These are phyloP conservation scores for Solanum clarkiae DNA, from an alignment of 257 asterid genomes.

Conservation along the genomic window DNA sequence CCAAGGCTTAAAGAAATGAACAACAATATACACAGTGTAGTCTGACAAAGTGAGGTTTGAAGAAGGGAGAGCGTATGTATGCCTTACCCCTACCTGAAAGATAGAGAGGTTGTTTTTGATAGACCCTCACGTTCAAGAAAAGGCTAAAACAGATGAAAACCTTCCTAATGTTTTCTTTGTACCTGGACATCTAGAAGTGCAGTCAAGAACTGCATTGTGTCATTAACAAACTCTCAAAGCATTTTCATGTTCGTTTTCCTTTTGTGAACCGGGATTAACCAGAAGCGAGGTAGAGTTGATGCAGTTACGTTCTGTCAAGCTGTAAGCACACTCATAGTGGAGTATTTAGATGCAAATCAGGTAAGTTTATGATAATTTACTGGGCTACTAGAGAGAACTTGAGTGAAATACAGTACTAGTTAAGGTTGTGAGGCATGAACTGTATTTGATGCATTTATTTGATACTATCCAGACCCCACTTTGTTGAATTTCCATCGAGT, in stretches of 20 bases:
- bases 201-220: neutral
- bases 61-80: neutral
- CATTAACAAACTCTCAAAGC: neutral
- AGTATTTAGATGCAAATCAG: neutral
- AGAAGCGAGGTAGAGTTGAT: neutral
- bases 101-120: neutral
- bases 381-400: neutral
- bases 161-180: neutral
- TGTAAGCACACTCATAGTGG: neutral
- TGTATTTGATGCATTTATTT: neutral
- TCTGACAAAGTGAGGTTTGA: neutral
- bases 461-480: neutral
- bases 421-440: neutral
- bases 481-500: neutral
- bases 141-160: neutral
- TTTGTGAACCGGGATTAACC: neutral
- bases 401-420: neutral
- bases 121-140: too few relatives aligned
- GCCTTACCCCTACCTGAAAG: neutral
- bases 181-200: neutral
- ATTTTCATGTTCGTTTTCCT: neutral
- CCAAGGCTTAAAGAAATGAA: neutral
- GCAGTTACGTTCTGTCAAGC: neutral
- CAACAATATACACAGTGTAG: neutral
- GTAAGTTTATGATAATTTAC: neutral